A percentile compares a stretch with the other conserved stretches of the same genome.
Conservation (phyloP, 495 filamentous ascomycete species). For the Xylaria castorea region DNA sequence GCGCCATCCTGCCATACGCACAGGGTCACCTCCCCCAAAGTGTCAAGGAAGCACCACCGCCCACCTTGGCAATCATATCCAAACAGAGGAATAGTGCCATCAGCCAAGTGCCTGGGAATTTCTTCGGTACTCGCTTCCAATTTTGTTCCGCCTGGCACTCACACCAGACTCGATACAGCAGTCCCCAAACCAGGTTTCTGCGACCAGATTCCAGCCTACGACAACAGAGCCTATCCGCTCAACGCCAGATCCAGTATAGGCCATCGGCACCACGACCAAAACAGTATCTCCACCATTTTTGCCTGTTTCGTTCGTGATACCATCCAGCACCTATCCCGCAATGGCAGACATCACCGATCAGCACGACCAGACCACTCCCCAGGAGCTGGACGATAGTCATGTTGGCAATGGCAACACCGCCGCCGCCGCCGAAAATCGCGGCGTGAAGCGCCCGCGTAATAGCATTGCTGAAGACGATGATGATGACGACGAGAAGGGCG, state of each 20-base stretch:
- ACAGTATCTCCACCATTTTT: slow-evolving; percentile 60
- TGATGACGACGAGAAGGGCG: slow-evolving; percentile 97
- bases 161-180: slow-evolving; percentile 62
- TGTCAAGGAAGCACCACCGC: slow-evolving; percentile 21
- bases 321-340: slow-evolving; percentile 47
- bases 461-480: slow-evolving; percentile 91
- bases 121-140: slow-evolving; percentile 51
- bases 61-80: slow-evolving; percentile 28
- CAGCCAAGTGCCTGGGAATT: slow-evolving; percentile 31
- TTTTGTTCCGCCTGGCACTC: slow-evolving; percentile 47
- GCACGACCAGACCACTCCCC: slow-evolving; percentile 64
- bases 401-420: slow-evolving; percentile 67
- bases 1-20: slow-evolving; percentile 16
- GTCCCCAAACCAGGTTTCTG: slow-evolving; percentile 59
- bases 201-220: slow-evolving; percentile 54
- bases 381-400: slow-evolving; percentile 68
- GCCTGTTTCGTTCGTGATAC: slow-evolving; percentile 61
- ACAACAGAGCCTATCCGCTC: slow-evolving; percentile 55
- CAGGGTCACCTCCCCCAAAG: slow-evolving; percentile 13
- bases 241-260: slow-evolving; percentile 64
- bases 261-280: slow-evolving; percentile 65
- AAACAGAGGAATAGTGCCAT: slow-evolving; percentile 30
- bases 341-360: slow-evolving; percentile 70
- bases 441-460: slow-evolving; percentile 88
- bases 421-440: slow-evolving; percentile 69